phyloP scores from a whole-genome alignment of 176 grass and related monocot species.

The Rhynchospora pubera region DNA sequence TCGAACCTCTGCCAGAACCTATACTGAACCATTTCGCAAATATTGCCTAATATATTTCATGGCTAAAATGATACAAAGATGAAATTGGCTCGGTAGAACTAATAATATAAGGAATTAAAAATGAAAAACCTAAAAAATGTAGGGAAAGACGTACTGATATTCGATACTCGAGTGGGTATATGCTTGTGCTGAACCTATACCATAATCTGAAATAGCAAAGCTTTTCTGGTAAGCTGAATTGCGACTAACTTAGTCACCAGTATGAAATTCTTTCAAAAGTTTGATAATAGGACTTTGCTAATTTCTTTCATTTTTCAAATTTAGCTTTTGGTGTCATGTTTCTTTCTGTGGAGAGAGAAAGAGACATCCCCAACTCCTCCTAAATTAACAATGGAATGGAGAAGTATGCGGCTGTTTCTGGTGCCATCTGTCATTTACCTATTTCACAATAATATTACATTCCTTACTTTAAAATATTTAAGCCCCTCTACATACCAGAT shows the following conservation, averaged over 20 bases:
- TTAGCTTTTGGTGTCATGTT: conserved; percentile 69
- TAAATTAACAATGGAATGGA: conserved; percentile 91
- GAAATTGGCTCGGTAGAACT: background rate
- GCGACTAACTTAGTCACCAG: background rate
- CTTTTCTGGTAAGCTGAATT: background rate
- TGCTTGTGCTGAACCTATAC: background rate
- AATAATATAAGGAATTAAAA: background rate
- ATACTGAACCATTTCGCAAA: background rate
- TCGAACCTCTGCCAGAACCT: background rate
- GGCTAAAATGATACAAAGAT: background rate
- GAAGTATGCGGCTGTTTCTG: conserved; percentile 55
- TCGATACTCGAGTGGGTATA: background rate
- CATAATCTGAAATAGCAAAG: background rate
- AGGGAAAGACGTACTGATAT: background rate
- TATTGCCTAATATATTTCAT: background rate
- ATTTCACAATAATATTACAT: conserved; percentile 92
- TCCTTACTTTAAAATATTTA: conserved; percentile 85
- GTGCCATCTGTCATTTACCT: conserved; percentile 91
- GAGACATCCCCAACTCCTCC: conserved; percentile 38
- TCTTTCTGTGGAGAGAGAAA: conserved; percentile 85
- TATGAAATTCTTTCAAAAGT: background rate
- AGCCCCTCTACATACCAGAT: conserved; percentile 98
- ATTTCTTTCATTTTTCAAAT: conserved; percentile 24
- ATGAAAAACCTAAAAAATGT: background rate
- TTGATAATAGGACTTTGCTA: background rate